Conservation (phyloP, 2,329 filamentous ascomycete genomes). For the Scopulariopsis brevicaulis region DNA sequence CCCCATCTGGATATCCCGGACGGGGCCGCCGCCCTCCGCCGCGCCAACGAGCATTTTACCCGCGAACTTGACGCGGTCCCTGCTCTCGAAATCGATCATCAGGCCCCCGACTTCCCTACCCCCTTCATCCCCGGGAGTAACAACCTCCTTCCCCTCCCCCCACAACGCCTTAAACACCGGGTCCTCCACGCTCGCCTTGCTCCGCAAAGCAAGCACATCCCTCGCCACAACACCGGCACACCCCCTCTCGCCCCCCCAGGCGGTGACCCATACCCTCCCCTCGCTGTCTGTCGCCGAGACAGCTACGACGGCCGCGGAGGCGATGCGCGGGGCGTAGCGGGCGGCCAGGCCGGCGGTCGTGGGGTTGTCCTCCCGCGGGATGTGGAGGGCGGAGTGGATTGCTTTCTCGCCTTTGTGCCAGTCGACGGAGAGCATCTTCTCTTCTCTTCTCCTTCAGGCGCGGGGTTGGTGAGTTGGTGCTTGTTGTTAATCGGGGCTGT, state of each 20-base stretch:
- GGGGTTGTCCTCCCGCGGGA: conserved; percentile 51
- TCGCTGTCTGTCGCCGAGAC: conserved; percentile 59
- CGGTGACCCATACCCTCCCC: conserved; percentile 60
- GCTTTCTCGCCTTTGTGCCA: conserved; percentile 42
- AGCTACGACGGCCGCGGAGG: conserved; percentile 55
- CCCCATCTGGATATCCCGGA: conserved; percentile 39
- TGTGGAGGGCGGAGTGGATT: conserved; percentile 50
- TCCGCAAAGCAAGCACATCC: conserved; percentile 52
- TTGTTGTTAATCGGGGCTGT: not conserved
- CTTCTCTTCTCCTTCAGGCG: not conserved
- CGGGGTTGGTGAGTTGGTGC: not conserved
- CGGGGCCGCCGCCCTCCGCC: conserved; percentile 23
- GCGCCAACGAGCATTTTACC: conserved; percentile 58
- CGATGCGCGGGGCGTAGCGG: conserved; percentile 48
- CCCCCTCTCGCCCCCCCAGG: conserved; percentile 65
- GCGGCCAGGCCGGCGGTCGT: conserved; percentile 51
- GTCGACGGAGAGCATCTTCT: not conserved
- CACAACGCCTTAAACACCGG: conserved; percentile 58
- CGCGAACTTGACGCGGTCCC: conserved; percentile 63
- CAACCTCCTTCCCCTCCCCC: conserved; percentile 25
- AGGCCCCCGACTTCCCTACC: conserved; percentile 22
- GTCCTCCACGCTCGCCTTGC: conserved; percentile 47
- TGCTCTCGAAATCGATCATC: conserved; percentile 53
- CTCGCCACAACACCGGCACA: conserved; percentile 54
- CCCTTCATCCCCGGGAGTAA: conserved; percentile 25